Evolutionary conservation across 2,329 filamentous ascomycete genomes (phyloP), one percentile per base, ranked within the genome.

Genomic region (Botrytis byssoidea): DNA sequence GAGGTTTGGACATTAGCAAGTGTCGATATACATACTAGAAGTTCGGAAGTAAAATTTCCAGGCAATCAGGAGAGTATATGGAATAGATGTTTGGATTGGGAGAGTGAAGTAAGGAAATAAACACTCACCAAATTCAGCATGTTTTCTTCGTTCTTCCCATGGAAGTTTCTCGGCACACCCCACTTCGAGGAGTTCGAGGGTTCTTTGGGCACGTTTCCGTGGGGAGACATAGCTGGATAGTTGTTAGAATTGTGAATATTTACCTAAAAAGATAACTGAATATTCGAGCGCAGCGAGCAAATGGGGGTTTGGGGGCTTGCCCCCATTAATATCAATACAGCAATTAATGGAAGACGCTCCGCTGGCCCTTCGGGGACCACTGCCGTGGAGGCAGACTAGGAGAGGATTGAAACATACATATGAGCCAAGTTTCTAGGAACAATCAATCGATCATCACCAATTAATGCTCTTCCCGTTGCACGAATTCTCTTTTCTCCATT

Each of bases 161-260:
- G 94, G 94, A 25, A 95, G 85, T 2, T 87, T 85, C 59, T 90
- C 88, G n/a, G 84, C 82, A 80, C 91, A 90, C 68, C 91, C 92
- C 32, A 97, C 85, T 78, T 92, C 89, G 40, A 98, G 89, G 66
- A 98, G 88, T 82, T 97, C 94, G 80, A 98, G 91, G n/a, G 95
- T 98, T 69, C 90, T 88, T 83, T 96, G 94, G 32, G 95, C 94
- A 74, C 95, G 92, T 75, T 88, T 89, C 65, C 95, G 91, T 4
- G 95, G 95, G 2, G 93, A 97, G 59, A 98, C 94, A 83, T 95
- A 97, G 79, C 88, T 91, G 8, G 18, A n/a, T 40, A 57, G 51
- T 51, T 61, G 40, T 64, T 66, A 66, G 37, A 42, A 10, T 51
- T 46, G 32, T 46, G n/a, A 37, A 10, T n/a, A 55, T 55, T 3